Evolutionary conservation across 768 basidiomycete species (phyloP).

Genomic region (Panaeolus papilionaceus): DNA sequence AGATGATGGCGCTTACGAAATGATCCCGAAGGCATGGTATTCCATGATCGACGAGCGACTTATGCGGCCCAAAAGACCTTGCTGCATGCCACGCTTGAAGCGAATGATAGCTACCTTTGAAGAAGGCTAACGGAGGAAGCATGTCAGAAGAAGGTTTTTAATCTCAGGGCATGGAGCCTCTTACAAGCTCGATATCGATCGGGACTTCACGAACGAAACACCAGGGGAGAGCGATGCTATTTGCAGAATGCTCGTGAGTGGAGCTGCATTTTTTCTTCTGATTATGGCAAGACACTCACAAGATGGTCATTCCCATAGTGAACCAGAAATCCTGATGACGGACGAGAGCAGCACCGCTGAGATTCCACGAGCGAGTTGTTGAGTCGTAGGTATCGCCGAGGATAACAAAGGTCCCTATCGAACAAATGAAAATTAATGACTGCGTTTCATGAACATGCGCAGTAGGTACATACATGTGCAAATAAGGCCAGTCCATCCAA

Average conservation of each 20-base stretch:
- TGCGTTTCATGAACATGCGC: neutral
- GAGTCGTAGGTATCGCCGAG: conserved; percentile 68
- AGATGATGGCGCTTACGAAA: conserved; percentile 56
- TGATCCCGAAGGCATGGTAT: conserved; percentile 83
- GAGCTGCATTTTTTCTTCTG: conserved; percentile 19
- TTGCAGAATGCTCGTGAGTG: conserved; percentile 23
- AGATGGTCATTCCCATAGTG: conserved; percentile 71
- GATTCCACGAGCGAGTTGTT: conserved; percentile 60
- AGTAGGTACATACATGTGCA: conserved; percentile 46
- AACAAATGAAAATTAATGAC: conserved; percentile 15
- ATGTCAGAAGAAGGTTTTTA: conserved; percentile 23
- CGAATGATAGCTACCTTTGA: conserved; percentile 81
- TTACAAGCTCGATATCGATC: conserved; percentile 78
- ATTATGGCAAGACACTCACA: conserved; percentile 49
- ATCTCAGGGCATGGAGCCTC: conserved; percentile 31
- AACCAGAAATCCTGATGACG: conserved; percentile 83
- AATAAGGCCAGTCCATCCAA: conserved; percentile 72
- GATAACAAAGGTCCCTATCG: conserved; percentile 67
- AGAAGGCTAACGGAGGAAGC: conserved; percentile 57
- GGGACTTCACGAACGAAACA: conserved; percentile 73
- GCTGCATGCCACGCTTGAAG: conserved; percentile 85
- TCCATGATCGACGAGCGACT: conserved; percentile 78
- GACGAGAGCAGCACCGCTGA: conserved; percentile 57
- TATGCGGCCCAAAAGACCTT: conserved; percentile 77
- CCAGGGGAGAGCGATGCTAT: conserved; percentile 77